Percentiles rank a stretch among this genome's conserved stretches.
These are phyloP conservation scores for Poteriospumella lacustris DNA, from an alignment of 108 stramenopile genomes.

Conservation along the genomic window DNA sequence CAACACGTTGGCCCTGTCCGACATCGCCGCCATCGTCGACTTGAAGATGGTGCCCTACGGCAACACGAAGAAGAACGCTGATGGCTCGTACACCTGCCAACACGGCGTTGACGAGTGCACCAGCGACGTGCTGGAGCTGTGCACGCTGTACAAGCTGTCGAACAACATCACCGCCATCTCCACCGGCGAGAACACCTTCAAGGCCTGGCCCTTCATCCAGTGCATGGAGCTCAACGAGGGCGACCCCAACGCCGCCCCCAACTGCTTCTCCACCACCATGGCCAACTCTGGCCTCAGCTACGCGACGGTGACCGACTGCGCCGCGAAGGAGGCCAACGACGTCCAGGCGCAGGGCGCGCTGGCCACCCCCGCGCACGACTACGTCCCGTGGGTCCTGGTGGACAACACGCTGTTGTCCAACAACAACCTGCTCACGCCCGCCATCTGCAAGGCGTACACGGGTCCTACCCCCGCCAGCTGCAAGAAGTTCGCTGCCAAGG, in stretches of 20 bases:
- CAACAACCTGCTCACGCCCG: neutral
- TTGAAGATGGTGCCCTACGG: constrained; percentile 21
- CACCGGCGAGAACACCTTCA: neutral
- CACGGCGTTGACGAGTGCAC: constrained; percentile 5
- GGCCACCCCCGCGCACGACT: constrained; percentile 12
- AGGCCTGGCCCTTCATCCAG: neutral
- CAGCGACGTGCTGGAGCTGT: neutral
- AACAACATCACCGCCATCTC: neutral
- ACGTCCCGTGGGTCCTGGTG: constrained; percentile 18
- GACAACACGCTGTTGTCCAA: neutral
- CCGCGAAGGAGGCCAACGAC: neutral
- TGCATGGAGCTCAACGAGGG: constrained; percentile 7
- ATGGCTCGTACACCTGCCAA: constrained; percentile 16
- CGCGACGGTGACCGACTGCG: neutral
- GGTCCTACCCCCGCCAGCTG: constrained; percentile 22
- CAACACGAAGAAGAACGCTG: constrained; percentile 1
- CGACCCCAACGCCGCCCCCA: neutral
- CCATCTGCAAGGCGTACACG: constrained; percentile 10
- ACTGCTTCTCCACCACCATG: neutral
- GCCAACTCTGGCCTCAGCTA: neutral
- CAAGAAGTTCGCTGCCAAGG: too few species aligned
- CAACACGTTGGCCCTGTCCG: neutral
- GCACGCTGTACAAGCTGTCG: neutral
- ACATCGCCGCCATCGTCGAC: neutral
- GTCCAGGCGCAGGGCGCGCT: neutral